Evolutionary conservation across 2,329 filamentous ascomycete species (phyloP), one percentile per base, ranked within the genome.

Genomic region (Sarocladiaceae sp.): DNA sequence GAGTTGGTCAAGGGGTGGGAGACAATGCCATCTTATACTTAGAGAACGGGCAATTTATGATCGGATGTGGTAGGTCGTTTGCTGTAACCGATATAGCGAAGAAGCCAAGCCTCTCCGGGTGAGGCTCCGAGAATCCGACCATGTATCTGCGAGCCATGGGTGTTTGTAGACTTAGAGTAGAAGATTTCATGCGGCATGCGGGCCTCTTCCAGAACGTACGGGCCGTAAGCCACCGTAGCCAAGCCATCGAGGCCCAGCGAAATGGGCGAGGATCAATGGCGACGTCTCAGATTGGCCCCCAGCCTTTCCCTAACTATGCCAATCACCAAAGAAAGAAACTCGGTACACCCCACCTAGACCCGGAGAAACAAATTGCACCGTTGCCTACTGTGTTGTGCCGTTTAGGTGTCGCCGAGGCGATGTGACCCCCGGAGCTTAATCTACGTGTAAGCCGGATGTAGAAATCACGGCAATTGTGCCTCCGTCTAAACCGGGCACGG

Each of bases 141-240:
- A 8, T 15, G 29, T 10, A 33, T n/a, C n/a, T n/a, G n/a, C n/a
- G n/a, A n/a, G n/a, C n/a, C n/a, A n/a, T n/a, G n/a, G n/a, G n/a
- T n/a, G n/a, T n/a, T n/a, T 44, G 8, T 6, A 6, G 23, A 26
- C 20, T 44, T 12, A 10, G 17, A 20, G 23, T 11, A 6, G 12
- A 26, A 25, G 10, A 13, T 44, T 15, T n/a, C n/a, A n/a, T n/a
- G 26, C 44, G 28, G 17, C 11, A 33, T 31, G 3, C 4, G 15
- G 26, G 25, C 44, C 22, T 48, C 25, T 33, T 48, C 25, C 44
- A 33, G 28, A 33, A 48, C 33, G 8, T n/a, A 48, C 44, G 44
- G 44, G 44, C 44, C 44, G 44, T 33, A 17, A 48, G 44, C 44
- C 44, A 48, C 44, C 44, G 44, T 17, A 33, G 44, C 44, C 44